Base-by-base conservation (phyloP, 208 protist species). In the Wallacemonas sp. region DNA sequence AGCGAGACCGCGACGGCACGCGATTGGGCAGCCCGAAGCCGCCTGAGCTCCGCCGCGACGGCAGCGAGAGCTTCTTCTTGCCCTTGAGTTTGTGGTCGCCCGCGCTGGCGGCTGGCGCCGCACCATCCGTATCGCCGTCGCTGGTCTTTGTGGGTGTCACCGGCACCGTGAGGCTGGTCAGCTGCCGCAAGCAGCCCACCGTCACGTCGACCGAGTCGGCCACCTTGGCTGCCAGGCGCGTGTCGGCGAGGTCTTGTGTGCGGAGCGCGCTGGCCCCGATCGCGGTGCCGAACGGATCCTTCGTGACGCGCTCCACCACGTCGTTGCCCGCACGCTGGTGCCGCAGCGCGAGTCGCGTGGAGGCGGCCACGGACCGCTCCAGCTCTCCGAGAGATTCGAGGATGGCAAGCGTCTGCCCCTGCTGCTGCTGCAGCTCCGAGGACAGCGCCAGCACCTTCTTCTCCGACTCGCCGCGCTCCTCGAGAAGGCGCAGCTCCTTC, bases 171-270 rank as follows among this genome's bases (percentile, higher is more conserved):
- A 27, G 43, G 43, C 19, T 9, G 27, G 56, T 60, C 36, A 83
- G 68, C 33, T 65, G 69, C 1, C 63, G 69, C 24, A 83, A 21
- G 49, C 74, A 76, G 6, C 65, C 68, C 19, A 83, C 32, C 26
- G 69, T 69, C 17, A 63, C 47, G 14, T 85, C 74, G 11, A 80
- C 80, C 41, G 79, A 82, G 64, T 87, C 85, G 14, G 56, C 33
- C 63, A 85, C 36, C 62, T 81, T 83, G 19, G 74, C 78, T 30
- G 63, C 49, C 56, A 88, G 78, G 4, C 85, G 72, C 29, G 76
- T 74, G 43, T 90, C 74, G 38, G 80, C 70, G 19, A 90, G 52
- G 23, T 71, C 62, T 12, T 49, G 57, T 30, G 72, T 71, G 2
- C 46, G 73, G 12, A 47, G 49, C 11, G 77, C n/a, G 2, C 62